Base-by-base conservation (phyloP, 495 filamentous ascomycete genomes). In the Penicillium egyptiacum region DNA sequence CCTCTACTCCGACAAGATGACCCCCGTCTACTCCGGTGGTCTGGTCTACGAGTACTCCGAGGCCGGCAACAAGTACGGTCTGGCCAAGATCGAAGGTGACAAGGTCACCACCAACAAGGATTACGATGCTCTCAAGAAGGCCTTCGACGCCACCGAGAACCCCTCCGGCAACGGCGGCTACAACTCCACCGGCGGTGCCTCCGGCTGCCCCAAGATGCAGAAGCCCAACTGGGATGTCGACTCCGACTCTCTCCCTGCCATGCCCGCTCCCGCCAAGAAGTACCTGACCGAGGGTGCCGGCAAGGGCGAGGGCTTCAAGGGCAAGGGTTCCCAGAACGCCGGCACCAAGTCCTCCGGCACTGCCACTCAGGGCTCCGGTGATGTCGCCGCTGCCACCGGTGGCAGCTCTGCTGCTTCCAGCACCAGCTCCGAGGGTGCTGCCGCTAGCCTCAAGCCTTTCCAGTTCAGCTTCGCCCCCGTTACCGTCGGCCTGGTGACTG, bases 11-110 rank as follows among this genome's bases (percentile, higher is more conserved):
- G 75, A 72, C 19, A 67, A 95, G 55, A 98, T 98, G 94, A 93
- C 90, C 5, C 57, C 72, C 48, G 94, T 97, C 58, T 98, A 96
- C 82, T 97, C 93, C 54, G 93, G 94, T 60, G 93, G 93, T 65
- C 85, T 98, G 42, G 89, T 96, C 68, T 98, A 97, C 76, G 93
- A 98, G 73, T 98, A 96, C 77, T 86, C 87, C 56, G 73, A 92
- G 72, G 92, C 93, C 69, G 74, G 75, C 35, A 88, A 83, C 77
- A 62, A 77, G 25, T 97, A 85, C 75, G 93, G 93, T 55, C 84
- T 98, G 44, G 90, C 89, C 63, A 70, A 82, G 46, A 81, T 98
- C 68, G 67, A 72, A 55, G 82, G 83, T 60, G 70, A 70, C 53
- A 72, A 75, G 41, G 80, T 86, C 43, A 77, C 75, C 19, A 80